Conservation (phyloP, 352 stramenopile species). For the Pythium myriotylum region DNA sequence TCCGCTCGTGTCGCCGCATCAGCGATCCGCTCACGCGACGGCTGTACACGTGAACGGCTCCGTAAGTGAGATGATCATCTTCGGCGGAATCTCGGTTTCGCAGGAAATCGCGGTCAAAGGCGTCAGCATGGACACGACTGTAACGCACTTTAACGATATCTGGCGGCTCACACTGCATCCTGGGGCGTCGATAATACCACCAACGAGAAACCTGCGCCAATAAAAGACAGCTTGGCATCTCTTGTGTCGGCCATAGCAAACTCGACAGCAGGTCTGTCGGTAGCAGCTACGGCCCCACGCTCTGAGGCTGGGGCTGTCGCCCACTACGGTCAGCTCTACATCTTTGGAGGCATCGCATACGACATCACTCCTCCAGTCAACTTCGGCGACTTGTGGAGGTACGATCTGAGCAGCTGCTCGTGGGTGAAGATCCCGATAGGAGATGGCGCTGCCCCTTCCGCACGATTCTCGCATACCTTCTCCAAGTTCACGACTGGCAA, state of each 20-base stretch:
- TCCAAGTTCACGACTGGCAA: conserved; percentile 36
- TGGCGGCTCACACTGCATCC: conserved; percentile 34
- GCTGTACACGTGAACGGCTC: conserved; percentile 23
- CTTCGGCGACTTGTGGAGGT: conserved; percentile 69
- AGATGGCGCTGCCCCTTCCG: conserved; percentile 30
- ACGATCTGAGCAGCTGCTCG: conserved; percentile 41
- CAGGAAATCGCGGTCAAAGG: background rate
- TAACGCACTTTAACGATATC: conserved; percentile 34
- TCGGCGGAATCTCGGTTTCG: conserved; percentile 25
- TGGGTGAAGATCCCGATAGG: conserved; percentile 43
- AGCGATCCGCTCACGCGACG: conserved; percentile 25
- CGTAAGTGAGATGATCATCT: conserved; percentile 30
- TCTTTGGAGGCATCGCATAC: conserved; percentile 66
- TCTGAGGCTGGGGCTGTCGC: conserved; percentile 57
- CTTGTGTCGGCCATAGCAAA: no score
- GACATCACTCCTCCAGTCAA: conserved; percentile 41
- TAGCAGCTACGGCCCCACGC: conserved; percentile 23
- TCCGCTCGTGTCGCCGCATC: background rate
- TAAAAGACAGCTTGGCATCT: no score
- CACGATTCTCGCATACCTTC: conserved; percentile 68
- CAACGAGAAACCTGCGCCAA: no score
- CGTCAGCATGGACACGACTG: conserved; percentile 5
- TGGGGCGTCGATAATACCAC: background rate
- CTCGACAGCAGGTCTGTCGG: no score
- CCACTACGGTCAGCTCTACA: conserved; percentile 49